Conservation (phyloP, 257 asterid species). For the Euphrasia confusa region DNA sequence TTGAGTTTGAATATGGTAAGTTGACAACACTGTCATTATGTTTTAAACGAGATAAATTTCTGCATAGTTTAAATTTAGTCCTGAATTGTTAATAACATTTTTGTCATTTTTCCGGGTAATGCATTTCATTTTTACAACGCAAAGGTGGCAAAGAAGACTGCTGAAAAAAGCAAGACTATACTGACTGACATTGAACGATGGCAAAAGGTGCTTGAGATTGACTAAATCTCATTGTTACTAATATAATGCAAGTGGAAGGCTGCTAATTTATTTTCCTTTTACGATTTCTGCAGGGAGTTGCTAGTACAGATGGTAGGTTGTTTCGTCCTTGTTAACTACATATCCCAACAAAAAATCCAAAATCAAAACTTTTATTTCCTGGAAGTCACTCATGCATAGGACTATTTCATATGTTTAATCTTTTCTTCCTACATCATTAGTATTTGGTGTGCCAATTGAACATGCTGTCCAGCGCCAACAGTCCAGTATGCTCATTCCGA, state of each 20-base stretch:
- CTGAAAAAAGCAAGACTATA: constrained; percentile 85
- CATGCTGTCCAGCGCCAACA: constrained; percentile 69
- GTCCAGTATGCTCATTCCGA: constrained; percentile 65
- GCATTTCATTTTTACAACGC: constrained; percentile 11
- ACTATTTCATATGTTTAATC: background rate
- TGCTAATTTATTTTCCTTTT: constrained; percentile 27
- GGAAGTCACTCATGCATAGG: constrained; percentile 11
- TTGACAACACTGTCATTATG: background rate
- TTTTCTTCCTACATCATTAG: constrained; percentile 34
- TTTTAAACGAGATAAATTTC: background rate
- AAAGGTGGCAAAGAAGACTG: constrained; percentile 93
- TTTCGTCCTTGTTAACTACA: constrained; percentile 18
- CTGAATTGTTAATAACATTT: constrained; percentile 2
- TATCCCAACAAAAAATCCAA: background rate
- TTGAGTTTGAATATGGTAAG: constrained; percentile 5
- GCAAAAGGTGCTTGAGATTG: constrained; percentile 63
- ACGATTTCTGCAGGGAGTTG: constrained; percentile 76
- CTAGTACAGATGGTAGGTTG: constrained; percentile 78
- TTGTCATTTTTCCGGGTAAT: background rate
- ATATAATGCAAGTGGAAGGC: constrained; percentile 18
- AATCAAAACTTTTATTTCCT: background rate
- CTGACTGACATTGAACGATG: constrained; percentile 86
- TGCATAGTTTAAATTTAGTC: constrained; percentile 3
- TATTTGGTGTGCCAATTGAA: constrained; percentile 83
- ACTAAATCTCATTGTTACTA: constrained; percentile 12